These are phyloP conservation scores for Acacia melanoxylon DNA, from an alignment of 306 rosid species.

Conservation along the genomic window DNA sequence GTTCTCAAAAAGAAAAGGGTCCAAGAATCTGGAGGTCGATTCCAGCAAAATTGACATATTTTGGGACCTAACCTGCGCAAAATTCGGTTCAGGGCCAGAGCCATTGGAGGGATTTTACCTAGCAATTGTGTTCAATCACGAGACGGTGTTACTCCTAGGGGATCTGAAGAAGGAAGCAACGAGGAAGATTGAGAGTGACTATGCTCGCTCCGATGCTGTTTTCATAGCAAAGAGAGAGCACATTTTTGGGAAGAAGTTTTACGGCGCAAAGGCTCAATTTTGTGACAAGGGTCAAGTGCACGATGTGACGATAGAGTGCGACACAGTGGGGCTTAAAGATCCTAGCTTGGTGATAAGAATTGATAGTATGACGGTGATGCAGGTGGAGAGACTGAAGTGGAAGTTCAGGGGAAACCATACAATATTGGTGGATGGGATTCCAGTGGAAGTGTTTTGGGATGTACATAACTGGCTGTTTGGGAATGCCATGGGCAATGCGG, in stretches of 20 bases:
- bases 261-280: conserved; percentile 68
- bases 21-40: conserved; percentile 62
- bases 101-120: conserved; percentile 74
- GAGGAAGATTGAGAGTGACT: conserved; percentile 49
- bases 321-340: conserved; percentile 57
- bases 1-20: conserved; percentile 82
- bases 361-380: conserved; percentile 71
- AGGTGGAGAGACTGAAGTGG: conserved; percentile 83
- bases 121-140: conserved; percentile 58
- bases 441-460: conserved; percentile 88
- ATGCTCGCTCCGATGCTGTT: conserved; percentile 41
- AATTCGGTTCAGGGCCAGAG: conserved; percentile 79
- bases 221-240: conserved; percentile 75
- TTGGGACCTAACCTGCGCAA: conserved; percentile 83
- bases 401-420: conserved; percentile 82
- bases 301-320: conserved; percentile 77
- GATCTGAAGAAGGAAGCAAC: conserved; percentile 62
- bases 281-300: conserved; percentile 67
- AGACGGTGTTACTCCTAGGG: conserved; percentile 61
- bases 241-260: conserved; percentile 72
- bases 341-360: conserved; percentile 73
- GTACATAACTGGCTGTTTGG: conserved; percentile 94
- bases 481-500: conserved; percentile 63
- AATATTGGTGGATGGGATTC: conserved; percentile 76
- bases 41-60: conserved; percentile 53